Evolutionary conservation across 768 basidiomycete genomes (phyloP).

Genomic region (Russula lepida): DNA sequence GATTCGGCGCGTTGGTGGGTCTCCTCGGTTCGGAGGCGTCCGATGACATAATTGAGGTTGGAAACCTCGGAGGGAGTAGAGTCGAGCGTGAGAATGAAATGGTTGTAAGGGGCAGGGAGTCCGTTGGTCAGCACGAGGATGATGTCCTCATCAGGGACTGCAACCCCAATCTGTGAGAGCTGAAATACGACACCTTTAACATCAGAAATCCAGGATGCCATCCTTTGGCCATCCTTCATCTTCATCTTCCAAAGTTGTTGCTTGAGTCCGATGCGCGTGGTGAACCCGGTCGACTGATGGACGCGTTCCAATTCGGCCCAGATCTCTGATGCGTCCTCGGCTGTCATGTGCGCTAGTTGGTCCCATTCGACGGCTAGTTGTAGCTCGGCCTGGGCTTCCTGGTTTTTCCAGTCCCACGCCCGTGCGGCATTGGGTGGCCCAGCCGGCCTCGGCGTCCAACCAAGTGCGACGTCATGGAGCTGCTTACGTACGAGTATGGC

Average conservation of each 20-base stretch:
- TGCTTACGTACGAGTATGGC: not conserved
- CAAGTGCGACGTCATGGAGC: not conserved
- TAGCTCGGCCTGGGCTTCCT: not conserved
- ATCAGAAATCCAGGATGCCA: not conserved
- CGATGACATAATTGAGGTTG: not conserved
- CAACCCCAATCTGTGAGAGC: not conserved
- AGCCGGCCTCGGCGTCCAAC: not conserved
- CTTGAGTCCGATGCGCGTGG: too few relatives aligned
- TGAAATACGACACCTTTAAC: not conserved
- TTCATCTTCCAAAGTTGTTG: not conserved
- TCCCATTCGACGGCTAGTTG: not conserved
- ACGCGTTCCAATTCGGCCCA: not conserved
- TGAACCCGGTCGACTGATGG: not conserved
- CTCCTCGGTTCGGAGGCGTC: too few relatives aligned
- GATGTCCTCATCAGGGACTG: not conserved
- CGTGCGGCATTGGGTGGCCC: not conserved
- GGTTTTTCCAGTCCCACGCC: not conserved
- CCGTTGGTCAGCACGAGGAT: not conserved
- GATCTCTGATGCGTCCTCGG: not conserved
- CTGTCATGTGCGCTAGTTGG: not conserved
- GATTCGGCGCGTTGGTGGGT: too few relatives aligned
- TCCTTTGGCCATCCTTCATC: not conserved
- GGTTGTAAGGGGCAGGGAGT: too few relatives aligned
- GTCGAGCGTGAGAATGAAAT: not conserved
- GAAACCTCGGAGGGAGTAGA: not conserved